A percentile compares a stretch with the other conserved stretches of the same genome.
Conservation (phyloP, 1,139 yeast genomes). For the Candida gigantensis region DNA sequence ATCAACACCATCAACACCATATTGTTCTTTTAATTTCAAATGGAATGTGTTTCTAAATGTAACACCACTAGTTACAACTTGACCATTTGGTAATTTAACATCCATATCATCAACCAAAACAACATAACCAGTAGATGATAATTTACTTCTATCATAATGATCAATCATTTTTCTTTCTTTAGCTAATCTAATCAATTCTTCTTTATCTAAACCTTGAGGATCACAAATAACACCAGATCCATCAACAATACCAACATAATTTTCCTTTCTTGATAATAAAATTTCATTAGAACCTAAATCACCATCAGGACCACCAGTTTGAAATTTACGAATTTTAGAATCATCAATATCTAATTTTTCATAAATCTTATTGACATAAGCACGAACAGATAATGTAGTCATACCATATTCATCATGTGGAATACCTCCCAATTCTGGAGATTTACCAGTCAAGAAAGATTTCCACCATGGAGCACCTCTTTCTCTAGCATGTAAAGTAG, state of each 20-base stretch:
- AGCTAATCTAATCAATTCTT: constrained; percentile 79
- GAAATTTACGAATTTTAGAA: constrained; percentile 69
- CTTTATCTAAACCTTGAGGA: constrained; percentile 82
- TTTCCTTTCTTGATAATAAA: constrained; percentile 76
- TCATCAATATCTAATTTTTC: constrained; percentile 68
- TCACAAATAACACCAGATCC: constrained; percentile 96
- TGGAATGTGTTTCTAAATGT: constrained; percentile 94
- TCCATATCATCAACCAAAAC: constrained; percentile 88
- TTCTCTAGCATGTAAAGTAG: constrained; percentile 88
- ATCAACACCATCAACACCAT: constrained; percentile 63
- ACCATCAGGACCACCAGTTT: constrained; percentile 99
- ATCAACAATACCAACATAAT: constrained; percentile 86
- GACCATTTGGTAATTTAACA: constrained; percentile 75
- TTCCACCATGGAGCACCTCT: constrained; percentile 99
- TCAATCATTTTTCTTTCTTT: constrained; percentile 74
- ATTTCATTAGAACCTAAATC: constrained; percentile 97
- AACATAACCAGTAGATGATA: constrained; percentile 75
- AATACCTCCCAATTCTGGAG: constrained; percentile 91
- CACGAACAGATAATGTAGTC: constrained; percentile 94
- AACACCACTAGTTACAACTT: constrained; percentile 76
- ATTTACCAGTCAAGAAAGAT: constrained; percentile 95
- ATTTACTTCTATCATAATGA: constrained; percentile 63
- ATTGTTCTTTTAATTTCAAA: constrained; percentile 64
- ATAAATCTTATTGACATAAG: constrained; percentile 87
- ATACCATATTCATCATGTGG: constrained; percentile 98